Conservation (phyloP, 768 basidiomycete genomes). For the Hirschioporus abietinus region DNA sequence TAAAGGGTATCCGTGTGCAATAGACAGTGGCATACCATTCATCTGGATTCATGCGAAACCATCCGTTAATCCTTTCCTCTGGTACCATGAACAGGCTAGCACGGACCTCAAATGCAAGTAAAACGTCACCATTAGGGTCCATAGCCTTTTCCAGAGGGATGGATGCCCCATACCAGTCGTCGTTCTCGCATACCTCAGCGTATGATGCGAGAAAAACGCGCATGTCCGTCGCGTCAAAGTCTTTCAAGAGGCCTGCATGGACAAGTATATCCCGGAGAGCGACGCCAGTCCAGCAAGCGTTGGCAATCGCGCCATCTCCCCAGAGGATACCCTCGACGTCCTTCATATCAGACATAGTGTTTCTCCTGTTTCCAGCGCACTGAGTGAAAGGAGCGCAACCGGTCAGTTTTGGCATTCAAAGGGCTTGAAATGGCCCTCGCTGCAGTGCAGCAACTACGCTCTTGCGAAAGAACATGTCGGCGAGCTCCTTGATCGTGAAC, state of each 20-base stretch:
- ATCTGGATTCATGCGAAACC: constrained; percentile 35
- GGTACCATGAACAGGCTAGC: constrained; percentile 3
- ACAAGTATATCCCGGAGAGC: constrained; percentile 52
- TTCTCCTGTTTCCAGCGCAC: constrained; percentile 24
- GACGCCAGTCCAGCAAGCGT: constrained; percentile 62
- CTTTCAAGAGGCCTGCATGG: constrained; percentile 30
- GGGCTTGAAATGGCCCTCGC: too few species aligned
- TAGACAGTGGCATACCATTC: constrained; percentile 53
- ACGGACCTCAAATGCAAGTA: constrained; percentile 57
- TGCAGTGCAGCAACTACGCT: constrained; percentile 5
- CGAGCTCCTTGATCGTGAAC: constrained; percentile 10
- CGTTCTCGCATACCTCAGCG: constrained; percentile 57
- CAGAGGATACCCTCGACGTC: constrained; percentile 23
- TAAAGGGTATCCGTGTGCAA: constrained; percentile 62
- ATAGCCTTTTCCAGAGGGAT: constrained; percentile 50
- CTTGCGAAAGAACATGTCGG: neutral
- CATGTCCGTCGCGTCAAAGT: constrained; percentile 21
- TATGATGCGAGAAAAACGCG: constrained; percentile 62
- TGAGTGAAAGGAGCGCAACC: constrained; percentile 4
- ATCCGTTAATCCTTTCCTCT: neutral
- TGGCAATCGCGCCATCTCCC: constrained; percentile 61
- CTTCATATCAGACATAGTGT: constrained; percentile 18
- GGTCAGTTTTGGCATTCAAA: neutral
- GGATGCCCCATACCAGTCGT: constrained; percentile 57
- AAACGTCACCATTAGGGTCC: constrained; percentile 40